Base-by-base conservation (phyloP, 176 grass and related monocot genomes). In the Rhynchospora tenuis region DNA sequence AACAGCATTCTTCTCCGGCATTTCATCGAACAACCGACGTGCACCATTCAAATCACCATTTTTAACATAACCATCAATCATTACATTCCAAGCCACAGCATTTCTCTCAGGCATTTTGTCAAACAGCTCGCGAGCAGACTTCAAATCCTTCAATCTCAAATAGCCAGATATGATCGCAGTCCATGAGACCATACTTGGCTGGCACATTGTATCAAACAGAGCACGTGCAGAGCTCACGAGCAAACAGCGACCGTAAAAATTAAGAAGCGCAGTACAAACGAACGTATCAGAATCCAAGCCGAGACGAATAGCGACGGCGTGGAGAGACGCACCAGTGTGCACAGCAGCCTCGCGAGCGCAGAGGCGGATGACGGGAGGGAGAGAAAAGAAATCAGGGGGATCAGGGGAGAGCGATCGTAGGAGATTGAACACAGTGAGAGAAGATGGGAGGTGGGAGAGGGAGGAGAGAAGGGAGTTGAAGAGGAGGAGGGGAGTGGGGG, bases 21-120 rank as follows among this genome's bases (percentile, higher is more conserved):
- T 98, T 89, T 90, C 62, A 73, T 93, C 89, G 46, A 95, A 93
- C 85, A 95, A 50, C 42, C 5, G 64, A 43, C 69, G 89, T 10
- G 93, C 91, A 17, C 57, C 38, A 3, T 80, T 60, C 81, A 95
- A 43, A 65, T 93, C 91, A 64, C 93, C 83, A 1, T 81, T 89
- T 89, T 93, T 98, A 0, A 93, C 86, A 26, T 83, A 89, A 5
- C 96, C 96, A 68, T 83, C 80, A 68, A 98, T 88, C 91, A 98
- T 91, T 23, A 80, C 86, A 78, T 94, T 95, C 90, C 87, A 98
- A 48, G 94, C 89, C 61, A 91, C 91, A 48, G 84, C 45, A 79
- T 89, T 98, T 84, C 62, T 89, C 12, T 42, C 70, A 14, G 86
- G 89, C 77, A 98, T 93, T 86, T 65, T 51, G 31, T 95, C 88